These are phyloP conservation scores for Globisporangium middletonii DNA, from an alignment of 352 stramenopile species.

Conservation along the genomic window DNA sequence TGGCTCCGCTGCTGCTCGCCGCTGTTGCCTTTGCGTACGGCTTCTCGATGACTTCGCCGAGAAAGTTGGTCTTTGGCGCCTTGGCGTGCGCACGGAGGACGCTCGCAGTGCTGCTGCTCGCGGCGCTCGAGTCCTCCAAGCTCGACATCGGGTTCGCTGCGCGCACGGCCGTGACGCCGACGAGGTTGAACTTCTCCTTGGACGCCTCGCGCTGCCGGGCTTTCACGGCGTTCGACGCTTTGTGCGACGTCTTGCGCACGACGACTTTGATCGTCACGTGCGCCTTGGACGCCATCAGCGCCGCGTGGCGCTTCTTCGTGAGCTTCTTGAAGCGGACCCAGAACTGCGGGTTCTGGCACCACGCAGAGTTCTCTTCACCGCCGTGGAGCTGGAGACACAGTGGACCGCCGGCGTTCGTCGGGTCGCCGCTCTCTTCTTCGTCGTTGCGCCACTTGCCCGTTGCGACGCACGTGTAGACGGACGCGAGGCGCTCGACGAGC, in stretches of 20 bases:
- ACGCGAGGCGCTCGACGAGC: slow-evolving; percentile 60
- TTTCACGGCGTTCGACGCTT: slow-evolving; percentile 30
- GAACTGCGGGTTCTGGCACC: slow-evolving; percentile 90
- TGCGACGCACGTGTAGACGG: slow-evolving; percentile 53
- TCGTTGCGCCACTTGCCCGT: slow-evolving; percentile 66
- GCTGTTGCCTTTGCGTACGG: slow-evolving; percentile 25
- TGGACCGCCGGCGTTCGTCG: slow-evolving; percentile 66
- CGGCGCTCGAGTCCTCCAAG: neutral
- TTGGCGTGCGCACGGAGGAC: slow-evolving; percentile 39
- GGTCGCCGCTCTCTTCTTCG: slow-evolving; percentile 39
- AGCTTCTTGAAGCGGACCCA: slow-evolving; percentile 47
- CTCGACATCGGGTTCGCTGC: slow-evolving; percentile 7
- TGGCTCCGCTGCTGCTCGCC: neutral
- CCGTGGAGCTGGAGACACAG: slow-evolving; percentile 39
- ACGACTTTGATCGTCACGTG: slow-evolving; percentile 69
- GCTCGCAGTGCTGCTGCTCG: slow-evolving; percentile 18
- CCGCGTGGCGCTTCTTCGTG: slow-evolving; percentile 14
- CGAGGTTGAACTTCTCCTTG: slow-evolving; percentile 53
- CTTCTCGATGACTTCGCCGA: slow-evolving; percentile 56
- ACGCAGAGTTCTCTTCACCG: slow-evolving; percentile 51
- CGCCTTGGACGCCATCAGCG: slow-evolving; percentile 25
- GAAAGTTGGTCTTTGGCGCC: slow-evolving; percentile 60
- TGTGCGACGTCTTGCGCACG: slow-evolving; percentile 63
- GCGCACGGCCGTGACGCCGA: slow-evolving; percentile 54
- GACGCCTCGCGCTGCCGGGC: slow-evolving; percentile 45